A percentile compares a stretch with the other conserved stretches of the same genome.
Conservation (phyloP, 2,329 filamentous ascomycete genomes). For the Stagonosporopsis cucurbitacearum region DNA sequence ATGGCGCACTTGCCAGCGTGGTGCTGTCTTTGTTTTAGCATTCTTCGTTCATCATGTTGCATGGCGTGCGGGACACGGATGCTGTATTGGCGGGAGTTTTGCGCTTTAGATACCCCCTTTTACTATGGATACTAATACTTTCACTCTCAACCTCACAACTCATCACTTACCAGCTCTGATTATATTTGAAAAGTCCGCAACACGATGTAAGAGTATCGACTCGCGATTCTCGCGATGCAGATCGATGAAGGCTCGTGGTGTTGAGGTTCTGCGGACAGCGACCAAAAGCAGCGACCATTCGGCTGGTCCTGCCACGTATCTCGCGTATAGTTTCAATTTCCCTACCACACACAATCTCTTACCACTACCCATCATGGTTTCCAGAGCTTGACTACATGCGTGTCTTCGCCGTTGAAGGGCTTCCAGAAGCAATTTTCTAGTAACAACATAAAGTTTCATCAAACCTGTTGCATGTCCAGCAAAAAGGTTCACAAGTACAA, state of each 20-base stretch:
- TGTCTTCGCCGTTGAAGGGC: neutral
- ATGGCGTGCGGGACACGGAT: neutral
- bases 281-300: neutral
- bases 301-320: slow-evolving; percentile 7
- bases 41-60: neutral
- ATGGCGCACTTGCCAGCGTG: too few species aligned
- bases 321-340: slow-evolving; percentile 4
- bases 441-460: neutral
- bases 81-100: too few species aligned
- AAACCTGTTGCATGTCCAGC: neutral
- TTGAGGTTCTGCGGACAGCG: neutral
- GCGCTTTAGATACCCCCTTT: neutral
- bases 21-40: neutral
- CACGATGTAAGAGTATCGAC: too few species aligned
- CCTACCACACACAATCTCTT: neutral
- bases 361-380: neutral
- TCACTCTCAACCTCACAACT: neutral
- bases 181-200: neutral
- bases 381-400: neutral
- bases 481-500: neutral
- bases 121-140: neutral
- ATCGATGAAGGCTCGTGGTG: neutral
- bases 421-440: neutral
- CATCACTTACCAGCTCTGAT: neutral
- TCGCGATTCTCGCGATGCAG: neutral